Percentiles rank a stretch among this genome's conserved stretches.
These are phyloP conservation scores for Closterium sp. DNA, from an alignment of 139 green algal species.

Conservation along the genomic window DNA sequence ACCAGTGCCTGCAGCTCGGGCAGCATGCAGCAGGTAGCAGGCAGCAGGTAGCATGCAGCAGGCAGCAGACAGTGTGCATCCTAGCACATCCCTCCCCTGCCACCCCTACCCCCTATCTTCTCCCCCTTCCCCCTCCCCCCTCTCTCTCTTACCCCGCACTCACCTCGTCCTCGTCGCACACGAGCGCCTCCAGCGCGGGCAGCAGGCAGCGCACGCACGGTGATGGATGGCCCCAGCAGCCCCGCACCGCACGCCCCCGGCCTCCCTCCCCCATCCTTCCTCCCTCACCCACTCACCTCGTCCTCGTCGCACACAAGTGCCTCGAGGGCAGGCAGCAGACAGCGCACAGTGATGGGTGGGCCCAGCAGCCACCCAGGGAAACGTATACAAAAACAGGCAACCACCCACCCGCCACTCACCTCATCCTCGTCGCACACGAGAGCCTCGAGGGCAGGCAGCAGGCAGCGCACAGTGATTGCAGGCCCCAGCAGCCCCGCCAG, in stretches of 20 bases:
- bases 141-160: neutral
- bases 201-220: neutral
- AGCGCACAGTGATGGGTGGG: too few species aligned
- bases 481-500: slow-evolving; percentile 10
- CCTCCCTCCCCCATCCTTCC: neutral
- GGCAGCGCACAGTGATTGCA: neutral
- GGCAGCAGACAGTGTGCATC: too few species aligned
- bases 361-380: slow-evolving; percentile 1
- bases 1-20: too few species aligned
- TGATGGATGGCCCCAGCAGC: neutral
- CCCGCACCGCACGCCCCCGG: neutral
- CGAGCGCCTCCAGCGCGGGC: neutral
- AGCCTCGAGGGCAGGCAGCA: neutral
- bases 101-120: too few species aligned
- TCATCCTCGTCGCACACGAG: neutral
- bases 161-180: slow-evolving; percentile 4
- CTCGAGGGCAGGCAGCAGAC: neutral
- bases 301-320: neutral
- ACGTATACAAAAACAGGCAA: too few species aligned
- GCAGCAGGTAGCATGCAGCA: too few species aligned
- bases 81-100: too few species aligned
- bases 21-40: too few species aligned
- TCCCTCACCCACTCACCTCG: neutral
- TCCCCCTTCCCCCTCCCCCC: too few species aligned
- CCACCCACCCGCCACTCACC: neutral